These are phyloP conservation scores for Akanthomyces uredinophilus DNA, from an alignment of 2,329 filamentous ascomycete species.

Conservation along the genomic window DNA sequence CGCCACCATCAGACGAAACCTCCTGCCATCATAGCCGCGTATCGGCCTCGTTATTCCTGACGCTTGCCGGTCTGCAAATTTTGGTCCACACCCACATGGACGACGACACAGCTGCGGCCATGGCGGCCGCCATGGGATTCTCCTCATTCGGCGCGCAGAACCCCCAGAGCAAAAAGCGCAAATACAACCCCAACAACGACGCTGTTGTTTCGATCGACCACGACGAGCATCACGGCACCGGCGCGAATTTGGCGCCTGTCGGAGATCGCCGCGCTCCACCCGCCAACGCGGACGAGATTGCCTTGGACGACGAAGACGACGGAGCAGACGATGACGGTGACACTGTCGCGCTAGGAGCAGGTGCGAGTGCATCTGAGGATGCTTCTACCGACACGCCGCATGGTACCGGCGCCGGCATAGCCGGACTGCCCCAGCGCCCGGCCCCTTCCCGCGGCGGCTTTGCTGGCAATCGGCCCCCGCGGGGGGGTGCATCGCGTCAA, in stretches of 20 bases:
- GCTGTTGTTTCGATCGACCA: slow-evolving; percentile 31
- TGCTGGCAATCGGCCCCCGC: slow-evolving; percentile 12
- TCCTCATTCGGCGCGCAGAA: slow-evolving; percentile 59
- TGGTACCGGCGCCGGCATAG: slow-evolving; percentile 30
- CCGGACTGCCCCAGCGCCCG: slow-evolving; percentile 30
- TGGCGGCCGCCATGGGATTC: slow-evolving; percentile 69
- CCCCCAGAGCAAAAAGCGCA: slow-evolving; percentile 58
- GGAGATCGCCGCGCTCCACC: slow-evolving; percentile 21
- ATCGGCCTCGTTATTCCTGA: background rate
- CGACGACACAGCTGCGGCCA: slow-evolving; percentile 41
- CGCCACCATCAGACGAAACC: background rate
- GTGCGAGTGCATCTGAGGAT: background rate
- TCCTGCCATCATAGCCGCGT: background rate
- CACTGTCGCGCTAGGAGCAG: background rate
- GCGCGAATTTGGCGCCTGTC: slow-evolving; percentile 34
- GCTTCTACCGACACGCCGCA: slow-evolving; percentile 16
- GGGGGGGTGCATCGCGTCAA: slow-evolving; percentile 23
- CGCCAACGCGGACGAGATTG: slow-evolving; percentile 42
- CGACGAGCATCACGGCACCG: slow-evolving; percentile 28
- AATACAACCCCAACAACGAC: slow-evolving; percentile 55
- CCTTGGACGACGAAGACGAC: slow-evolving; percentile 33
- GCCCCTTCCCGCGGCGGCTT: slow-evolving; percentile 17
- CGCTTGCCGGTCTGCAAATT: background rate
- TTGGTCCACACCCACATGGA: background rate
- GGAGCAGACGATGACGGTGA: slow-evolving; percentile 6